Evolutionary conservation across 1,284 basidiomycete species (phyloP).

Genomic region (Cryptococcus sp.): DNA sequence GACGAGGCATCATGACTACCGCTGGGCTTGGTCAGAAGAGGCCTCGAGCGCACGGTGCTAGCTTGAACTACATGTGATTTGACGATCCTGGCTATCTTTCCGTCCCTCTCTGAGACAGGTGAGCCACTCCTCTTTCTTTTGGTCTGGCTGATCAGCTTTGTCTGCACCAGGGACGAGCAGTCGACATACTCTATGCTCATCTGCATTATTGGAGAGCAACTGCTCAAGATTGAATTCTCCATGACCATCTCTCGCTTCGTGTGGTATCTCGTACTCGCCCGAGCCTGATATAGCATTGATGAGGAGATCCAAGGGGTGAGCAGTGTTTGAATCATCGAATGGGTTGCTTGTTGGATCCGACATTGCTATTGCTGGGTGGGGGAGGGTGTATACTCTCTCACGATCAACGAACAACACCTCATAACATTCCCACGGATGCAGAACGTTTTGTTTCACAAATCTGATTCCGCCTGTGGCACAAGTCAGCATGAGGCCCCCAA

Average conservation of each 20-base stretch:
- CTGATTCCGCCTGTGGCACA: background rate
- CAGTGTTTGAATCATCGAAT: constrained; percentile 13
- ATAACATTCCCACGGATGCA: background rate
- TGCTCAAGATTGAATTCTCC: constrained; percentile 1
- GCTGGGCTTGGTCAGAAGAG: too few species aligned
- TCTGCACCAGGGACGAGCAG: too few species aligned
- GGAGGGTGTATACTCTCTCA: background rate
- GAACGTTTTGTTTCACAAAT: background rate
- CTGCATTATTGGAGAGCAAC: constrained; percentile 1
- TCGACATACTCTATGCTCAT: too few species aligned
- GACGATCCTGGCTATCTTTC: background rate
- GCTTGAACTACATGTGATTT: background rate
- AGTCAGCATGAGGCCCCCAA: too few species aligned
- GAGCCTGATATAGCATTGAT: constrained; percentile 40
- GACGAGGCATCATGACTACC: too few species aligned
- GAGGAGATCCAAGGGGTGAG: constrained; percentile 36
- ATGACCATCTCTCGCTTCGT: constrained; percentile 1
- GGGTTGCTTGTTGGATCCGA: background rate
- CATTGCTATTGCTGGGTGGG: background rate
- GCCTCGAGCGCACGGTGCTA: background rate
- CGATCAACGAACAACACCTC: background rate
- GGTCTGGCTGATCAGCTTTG: too few species aligned
- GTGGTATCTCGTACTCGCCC: constrained; percentile 2
- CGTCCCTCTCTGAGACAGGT: background rate
- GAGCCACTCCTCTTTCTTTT: background rate